Percentiles rank a stretch among this genome's conserved stretches.
phyloP scores from a whole-genome alignment of 371 early-diverging fungal genomes.

The Entomophthora muscae region DNA sequence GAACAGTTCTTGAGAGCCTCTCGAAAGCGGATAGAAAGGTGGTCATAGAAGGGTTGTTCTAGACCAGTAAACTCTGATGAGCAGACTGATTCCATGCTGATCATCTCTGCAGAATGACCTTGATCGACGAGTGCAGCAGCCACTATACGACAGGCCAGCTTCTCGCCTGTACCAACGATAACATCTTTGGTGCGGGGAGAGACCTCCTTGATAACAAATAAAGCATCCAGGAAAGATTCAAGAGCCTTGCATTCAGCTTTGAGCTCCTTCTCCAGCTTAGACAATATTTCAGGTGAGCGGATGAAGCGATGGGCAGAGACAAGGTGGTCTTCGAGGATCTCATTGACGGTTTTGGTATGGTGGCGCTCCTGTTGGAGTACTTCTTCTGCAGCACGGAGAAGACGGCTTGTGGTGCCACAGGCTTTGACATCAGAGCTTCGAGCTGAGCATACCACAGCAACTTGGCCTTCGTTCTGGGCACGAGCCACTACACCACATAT shows the following conservation, averaged over 20 bases:
- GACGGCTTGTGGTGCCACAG: conserved; percentile 53
- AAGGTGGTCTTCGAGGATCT: background rate
- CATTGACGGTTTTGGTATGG: conserved; percentile 25
- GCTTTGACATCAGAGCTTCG: conserved; percentile 57
- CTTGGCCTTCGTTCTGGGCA: conserved; percentile 29
- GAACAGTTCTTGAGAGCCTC: conserved; percentile 40
- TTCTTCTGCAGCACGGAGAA: conserved; percentile 52
- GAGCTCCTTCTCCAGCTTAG: conserved; percentile 15
- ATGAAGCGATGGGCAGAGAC: background rate
- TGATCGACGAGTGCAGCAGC: conserved; percentile 18
- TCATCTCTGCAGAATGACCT: conserved; percentile 26
- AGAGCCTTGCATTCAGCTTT: conserved; percentile 57
- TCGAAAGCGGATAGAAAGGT: conserved; percentile 50
- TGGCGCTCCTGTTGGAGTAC: conserved; percentile 36
- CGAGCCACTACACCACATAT: conserved; percentile 37
- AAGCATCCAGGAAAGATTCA: conserved; percentile 74
- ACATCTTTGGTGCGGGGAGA: conserved; percentile 88
- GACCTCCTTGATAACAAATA: conserved; percentile 88
- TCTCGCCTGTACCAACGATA: conserved; percentile 89
- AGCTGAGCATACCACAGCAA: conserved; percentile 68
- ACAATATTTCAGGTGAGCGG: background rate
- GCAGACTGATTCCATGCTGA: conserved; percentile 65
- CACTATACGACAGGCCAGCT: conserved; percentile 76
- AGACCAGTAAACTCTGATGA: conserved; percentile 45
- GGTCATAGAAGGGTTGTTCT: conserved; percentile 87